Conservation (phyloP, 129 eudicot species). For the Silybum marianum region DNA sequence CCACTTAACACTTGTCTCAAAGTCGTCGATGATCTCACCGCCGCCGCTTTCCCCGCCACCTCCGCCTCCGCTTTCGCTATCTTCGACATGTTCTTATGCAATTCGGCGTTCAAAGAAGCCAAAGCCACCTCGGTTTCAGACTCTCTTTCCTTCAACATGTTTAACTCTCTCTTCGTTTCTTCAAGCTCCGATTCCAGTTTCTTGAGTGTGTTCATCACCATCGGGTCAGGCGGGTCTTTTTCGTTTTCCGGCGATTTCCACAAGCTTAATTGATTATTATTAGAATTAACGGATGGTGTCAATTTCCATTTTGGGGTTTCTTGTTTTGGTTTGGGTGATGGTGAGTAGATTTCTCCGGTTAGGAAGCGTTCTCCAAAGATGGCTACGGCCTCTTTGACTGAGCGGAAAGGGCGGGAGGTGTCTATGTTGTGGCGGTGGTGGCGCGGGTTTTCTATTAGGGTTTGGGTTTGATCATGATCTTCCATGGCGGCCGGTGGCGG, state of each 20-base stretch:
- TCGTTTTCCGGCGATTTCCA: constrained; percentile 11
- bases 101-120: constrained; percentile 84
- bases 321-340: constrained; percentile 54
- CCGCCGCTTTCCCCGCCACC: constrained; percentile 43
- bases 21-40: constrained; percentile 28
- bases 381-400: constrained; percentile 75
- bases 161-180: constrained; percentile 67
- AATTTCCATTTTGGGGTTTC: constrained; percentile 43
- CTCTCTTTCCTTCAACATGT: constrained; percentile 63
- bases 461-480: too few relatives aligned
- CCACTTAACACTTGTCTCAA: constrained; percentile 54
- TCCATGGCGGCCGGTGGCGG: too few relatives aligned
- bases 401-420: constrained; percentile 63
- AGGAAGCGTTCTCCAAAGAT: constrained; percentile 54
- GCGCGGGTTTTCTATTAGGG: too few relatives aligned
- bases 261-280: neutral
- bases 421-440: constrained; percentile 42
- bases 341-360: constrained; percentile 42
- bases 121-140: constrained; percentile 73
- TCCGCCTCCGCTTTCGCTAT: constrained; percentile 71
- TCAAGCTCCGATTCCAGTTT: constrained; percentile 67
- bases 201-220: constrained; percentile 41
- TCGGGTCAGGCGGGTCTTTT: neutral
- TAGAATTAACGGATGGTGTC: constrained; percentile 28
- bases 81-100: constrained; percentile 90